phyloP scores from a whole-genome alignment of 805 yeast species.

The Candida ponderosae region DNA sequence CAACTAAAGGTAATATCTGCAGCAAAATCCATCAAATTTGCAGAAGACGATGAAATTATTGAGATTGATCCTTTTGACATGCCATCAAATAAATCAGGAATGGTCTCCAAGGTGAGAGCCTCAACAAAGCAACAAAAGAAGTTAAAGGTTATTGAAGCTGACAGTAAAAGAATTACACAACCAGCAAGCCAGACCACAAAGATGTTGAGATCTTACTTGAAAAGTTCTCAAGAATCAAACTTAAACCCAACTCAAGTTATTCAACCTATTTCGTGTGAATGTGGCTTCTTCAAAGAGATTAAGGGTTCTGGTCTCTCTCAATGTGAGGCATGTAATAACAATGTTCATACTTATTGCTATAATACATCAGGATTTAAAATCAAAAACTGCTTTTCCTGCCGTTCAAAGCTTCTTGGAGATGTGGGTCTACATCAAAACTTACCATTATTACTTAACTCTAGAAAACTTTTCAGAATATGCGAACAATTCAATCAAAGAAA shows the following conservation, averaged over 20 bases:
- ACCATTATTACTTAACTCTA: slow-evolving; percentile 24
- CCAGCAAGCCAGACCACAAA: slow-evolving; percentile 28
- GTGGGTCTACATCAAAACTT: slow-evolving; percentile 14
- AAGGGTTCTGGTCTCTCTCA: slow-evolving; percentile 4
- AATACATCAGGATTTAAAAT: slow-evolving; percentile 12
- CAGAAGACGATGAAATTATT: slow-evolving; percentile 1
- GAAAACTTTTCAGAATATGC: slow-evolving; percentile 22
- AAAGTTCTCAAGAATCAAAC: slow-evolving; percentile 15
- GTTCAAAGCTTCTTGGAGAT: slow-evolving; percentile 10
- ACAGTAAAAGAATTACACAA: slow-evolving; percentile 8
- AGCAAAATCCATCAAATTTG: slow-evolving; percentile 2
- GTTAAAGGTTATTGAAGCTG: background rate
- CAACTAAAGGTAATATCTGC: slow-evolving; percentile 22
- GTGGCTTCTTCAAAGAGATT: slow-evolving; percentile 21
- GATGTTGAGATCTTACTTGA: slow-evolving; percentile 19
- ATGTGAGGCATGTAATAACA: slow-evolving; percentile 24
- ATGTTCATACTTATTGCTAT: slow-evolving; percentile 28
- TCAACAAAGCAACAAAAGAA: slow-evolving; percentile 1
- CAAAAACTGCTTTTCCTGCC: slow-evolving; percentile 21
- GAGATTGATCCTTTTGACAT: slow-evolving; percentile 16
- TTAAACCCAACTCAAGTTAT: slow-evolving; percentile 23
- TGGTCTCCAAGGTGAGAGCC: background rate
- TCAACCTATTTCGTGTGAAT: slow-evolving; percentile 11
- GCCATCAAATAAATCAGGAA: slow-evolving; percentile 1
- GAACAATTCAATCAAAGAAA: slow-evolving; percentile 14